Base-by-base conservation (phyloP, 1,284 basidiomycete species). In the Fomitopsis betulina region DNA sequence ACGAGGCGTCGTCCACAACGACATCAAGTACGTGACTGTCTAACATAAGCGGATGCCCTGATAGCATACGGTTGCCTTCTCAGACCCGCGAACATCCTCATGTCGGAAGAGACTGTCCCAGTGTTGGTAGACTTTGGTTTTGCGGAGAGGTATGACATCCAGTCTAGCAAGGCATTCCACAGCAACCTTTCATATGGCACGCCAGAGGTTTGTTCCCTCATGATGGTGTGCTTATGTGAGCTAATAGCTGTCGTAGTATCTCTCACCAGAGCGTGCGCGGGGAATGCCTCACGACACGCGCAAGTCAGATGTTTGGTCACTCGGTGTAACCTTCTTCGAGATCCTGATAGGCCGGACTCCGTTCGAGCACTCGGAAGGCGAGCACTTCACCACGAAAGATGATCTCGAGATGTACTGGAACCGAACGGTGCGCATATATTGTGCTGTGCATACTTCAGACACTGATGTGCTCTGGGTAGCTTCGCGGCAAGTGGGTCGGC, bases 51-150 rank as follows among this genome's bases (percentile, higher is more conserved):
- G 12, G 12, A 10, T 23, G 15, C 23, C 12, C 45, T 30, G 45
- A 30, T 27, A 7, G 23, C 42, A 45, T n/a, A n/a, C 23, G 2
- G 6, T 6, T n/a, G 21, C 39, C 13, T 15, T 37, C 35, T 15
- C 58, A 92, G 89, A 66, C 94, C 93, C 4, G 91, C 93, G 13
- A 96, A 96, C 68, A 91, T 96, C 60, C 79, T 96, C 3, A 77
- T 96, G 45, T 90, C 89, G 2, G 73, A 77, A 59, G 79, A 85
- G 65, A 85, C 86, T 62, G 75, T 90, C 0, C 93, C 94, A 0
- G 89, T 95, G 1, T 81, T 96, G 5, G 89, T 96, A 32, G 94
- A 96, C 72, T 96, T 95, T 68, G 94, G 94, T 1, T 97, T 97
- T 67, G 93, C 94, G 1, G 89, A 94, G 68, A 84, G 84, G 62